These are phyloP conservation scores for Leishmania lainsoni DNA, from an alignment of 208 protist genomes.

Conservation along the genomic window DNA sequence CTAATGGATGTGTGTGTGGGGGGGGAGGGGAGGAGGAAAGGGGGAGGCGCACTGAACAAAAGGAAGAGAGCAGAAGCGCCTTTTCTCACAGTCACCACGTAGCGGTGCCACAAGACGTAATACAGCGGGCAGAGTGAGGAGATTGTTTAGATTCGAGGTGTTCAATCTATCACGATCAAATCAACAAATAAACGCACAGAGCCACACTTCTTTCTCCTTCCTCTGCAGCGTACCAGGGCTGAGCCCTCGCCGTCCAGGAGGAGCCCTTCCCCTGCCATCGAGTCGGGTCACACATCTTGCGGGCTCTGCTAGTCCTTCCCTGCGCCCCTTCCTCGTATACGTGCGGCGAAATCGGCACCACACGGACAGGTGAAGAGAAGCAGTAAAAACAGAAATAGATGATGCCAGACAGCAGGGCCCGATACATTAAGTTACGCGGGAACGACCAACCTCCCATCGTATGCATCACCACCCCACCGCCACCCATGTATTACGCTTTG, in stretches of 20 bases:
- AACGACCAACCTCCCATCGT: neutral
- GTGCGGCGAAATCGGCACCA: neutral
- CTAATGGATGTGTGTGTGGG: neutral
- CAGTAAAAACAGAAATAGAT: neutral
- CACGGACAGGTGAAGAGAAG: neutral
- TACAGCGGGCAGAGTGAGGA: neutral
- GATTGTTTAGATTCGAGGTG: neutral
- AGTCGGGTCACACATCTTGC: neutral
- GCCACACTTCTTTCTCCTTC: neutral
- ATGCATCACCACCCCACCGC: neutral
- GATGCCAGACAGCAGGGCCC: neutral
- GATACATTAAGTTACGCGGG: neutral
- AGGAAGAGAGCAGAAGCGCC: neutral
- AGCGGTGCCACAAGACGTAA: neutral
- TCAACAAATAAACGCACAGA: neutral
- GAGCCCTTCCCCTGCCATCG: neutral
- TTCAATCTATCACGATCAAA: neutral
- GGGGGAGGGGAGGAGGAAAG: neutral
- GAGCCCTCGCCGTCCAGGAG: no score
- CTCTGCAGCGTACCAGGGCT: neutral
- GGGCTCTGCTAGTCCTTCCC: neutral
- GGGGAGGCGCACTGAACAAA: neutral
- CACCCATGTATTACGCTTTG: neutral
- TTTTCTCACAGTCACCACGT: neutral
- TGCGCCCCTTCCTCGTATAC: neutral